phyloP scores from a whole-genome alignment of 306 rosid species.

The Trifolium subterraneum region DNA sequence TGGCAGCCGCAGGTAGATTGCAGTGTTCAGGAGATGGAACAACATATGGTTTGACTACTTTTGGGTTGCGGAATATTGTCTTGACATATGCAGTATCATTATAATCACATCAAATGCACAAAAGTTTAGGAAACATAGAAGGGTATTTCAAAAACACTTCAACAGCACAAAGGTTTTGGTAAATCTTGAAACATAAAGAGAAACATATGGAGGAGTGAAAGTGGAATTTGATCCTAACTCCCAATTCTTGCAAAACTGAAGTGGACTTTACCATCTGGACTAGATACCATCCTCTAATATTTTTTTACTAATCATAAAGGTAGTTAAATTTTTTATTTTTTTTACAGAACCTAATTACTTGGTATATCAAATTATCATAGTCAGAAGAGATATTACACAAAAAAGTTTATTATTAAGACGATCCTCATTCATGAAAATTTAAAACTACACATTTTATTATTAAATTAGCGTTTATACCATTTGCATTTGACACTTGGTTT shows the following conservation, averaged over 20 bases:
- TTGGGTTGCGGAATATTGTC: slow-evolving; percentile 97
- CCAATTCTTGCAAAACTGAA: slow-evolving; percentile 1
- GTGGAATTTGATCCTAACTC: slow-evolving; percentile 1
- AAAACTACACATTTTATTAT: not conserved
- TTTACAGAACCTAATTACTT: not conserved
- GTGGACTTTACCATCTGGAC: not conserved
- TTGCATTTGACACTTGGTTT: too few species aligned
- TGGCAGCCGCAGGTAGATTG: slow-evolving; percentile 94
- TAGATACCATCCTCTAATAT: slow-evolving; percentile 2
- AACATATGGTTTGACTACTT: slow-evolving; percentile 72
- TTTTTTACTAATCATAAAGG: not conserved
- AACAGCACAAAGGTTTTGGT: slow-evolving; percentile 28
- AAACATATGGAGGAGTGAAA: not conserved
- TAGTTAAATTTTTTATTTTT: not conserved
- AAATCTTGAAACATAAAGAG: slow-evolving; percentile 20
- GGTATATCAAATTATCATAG: not conserved
- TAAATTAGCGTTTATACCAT: too few species aligned
- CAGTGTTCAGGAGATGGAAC: slow-evolving; percentile 87
- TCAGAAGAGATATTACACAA: not conserved
- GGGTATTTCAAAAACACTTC: slow-evolving; percentile 35
- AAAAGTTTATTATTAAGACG: not conserved
- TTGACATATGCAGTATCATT: slow-evolving; percentile 49
- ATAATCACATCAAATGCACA: slow-evolving; percentile 37
- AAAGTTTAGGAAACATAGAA: slow-evolving; percentile 29
- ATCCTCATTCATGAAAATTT: not conserved